A percentile compares a stretch with the other conserved stretches of the same genome.
phyloP scores from a whole-genome alignment of 2,329 filamentous ascomycete species.

The Arthrobotrys sphaeroides region DNA sequence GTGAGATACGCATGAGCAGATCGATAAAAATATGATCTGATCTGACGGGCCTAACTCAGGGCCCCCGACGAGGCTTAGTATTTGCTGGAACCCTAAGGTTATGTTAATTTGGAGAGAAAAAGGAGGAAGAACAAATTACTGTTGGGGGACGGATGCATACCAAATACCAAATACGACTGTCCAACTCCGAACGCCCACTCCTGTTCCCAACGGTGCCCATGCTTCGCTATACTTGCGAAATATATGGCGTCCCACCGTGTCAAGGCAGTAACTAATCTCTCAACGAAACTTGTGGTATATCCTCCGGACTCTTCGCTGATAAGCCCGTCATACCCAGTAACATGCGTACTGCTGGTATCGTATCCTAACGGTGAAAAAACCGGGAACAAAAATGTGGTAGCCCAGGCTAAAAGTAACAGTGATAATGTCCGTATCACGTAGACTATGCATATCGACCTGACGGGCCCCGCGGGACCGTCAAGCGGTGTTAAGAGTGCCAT shows the following conservation, averaged over 20 bases:
- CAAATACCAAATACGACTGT: constrained; percentile 40
- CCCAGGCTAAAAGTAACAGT: constrained; percentile 70
- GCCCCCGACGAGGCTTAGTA: constrained; percentile 7
- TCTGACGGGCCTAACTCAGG: constrained; percentile 24
- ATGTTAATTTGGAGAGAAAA: constrained; percentile 3
- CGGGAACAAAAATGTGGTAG: constrained; percentile 65
- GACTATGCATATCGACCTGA: constrained; percentile 57
- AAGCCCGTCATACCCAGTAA: constrained; percentile 55
- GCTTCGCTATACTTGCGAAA: constrained; percentile 71
- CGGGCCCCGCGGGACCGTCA: constrained; percentile 41
- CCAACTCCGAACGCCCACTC: constrained; percentile 72
- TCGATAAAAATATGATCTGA: constrained; percentile 68
- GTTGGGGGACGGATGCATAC: constrained; percentile 4
- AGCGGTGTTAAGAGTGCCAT: constrained; percentile 29
- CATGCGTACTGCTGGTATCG: constrained; percentile 74
- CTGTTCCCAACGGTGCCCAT: constrained; percentile 78
- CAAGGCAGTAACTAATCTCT: constrained; percentile 67
- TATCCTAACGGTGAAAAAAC: constrained; percentile 68
- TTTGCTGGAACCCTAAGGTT: constrained; percentile 15
- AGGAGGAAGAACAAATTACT: not conserved
- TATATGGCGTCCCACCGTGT: constrained; percentile 85
- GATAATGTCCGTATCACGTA: constrained; percentile 75
- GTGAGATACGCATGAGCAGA: constrained; percentile 78
- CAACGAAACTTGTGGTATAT: constrained; percentile 20
- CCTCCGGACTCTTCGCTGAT: constrained; percentile 47